phyloP scores from a whole-genome alignment of 1,139 yeast genomes.

The Hemisphaericaspora lyxosophila region DNA sequence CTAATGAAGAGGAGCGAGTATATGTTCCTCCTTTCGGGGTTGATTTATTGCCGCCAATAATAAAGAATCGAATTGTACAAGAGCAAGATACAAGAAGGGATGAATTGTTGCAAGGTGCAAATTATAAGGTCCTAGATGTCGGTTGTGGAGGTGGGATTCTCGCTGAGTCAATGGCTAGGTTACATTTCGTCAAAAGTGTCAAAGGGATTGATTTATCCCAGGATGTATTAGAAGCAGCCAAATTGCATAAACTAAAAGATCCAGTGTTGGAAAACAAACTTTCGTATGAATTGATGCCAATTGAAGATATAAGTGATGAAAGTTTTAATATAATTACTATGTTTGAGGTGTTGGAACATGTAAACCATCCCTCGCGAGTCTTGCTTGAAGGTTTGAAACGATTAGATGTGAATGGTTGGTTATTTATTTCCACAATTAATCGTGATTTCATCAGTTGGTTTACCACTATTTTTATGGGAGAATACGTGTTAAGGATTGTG shows the following conservation, averaged over 20 bases:
- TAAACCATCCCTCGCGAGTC: conserved; percentile 76
- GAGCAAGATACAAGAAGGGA: conserved; percentile 50
- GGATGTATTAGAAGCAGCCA: conserved; percentile 81
- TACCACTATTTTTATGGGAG: conserved; percentile 91
- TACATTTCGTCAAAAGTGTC: conserved; percentile 61
- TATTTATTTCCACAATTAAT: conserved; percentile 88
- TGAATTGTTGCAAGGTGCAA: conserved; percentile 31
- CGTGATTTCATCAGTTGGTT: conserved; percentile 88
- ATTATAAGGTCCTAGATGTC: conserved; percentile 68
- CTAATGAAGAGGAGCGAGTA: conserved; percentile 45
- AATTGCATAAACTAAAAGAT: conserved; percentile 62
- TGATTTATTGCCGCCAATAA: conserved; percentile 59
- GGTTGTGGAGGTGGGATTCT: conserved; percentile 99
- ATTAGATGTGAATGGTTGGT: conserved; percentile 78
- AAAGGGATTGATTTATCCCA: conserved; percentile 82
- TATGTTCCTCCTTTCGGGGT: conserved; percentile 79
- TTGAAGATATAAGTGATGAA: conserved; percentile 55
- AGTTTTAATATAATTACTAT: conserved; percentile 77
- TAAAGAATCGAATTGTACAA: conserved; percentile 45
- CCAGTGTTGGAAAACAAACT: conserved; percentile 57
- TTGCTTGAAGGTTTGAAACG: conserved; percentile 63
- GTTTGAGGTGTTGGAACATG: conserved; percentile 95
- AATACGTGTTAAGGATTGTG: conserved; percentile 72
- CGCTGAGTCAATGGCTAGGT: conserved; percentile 81
- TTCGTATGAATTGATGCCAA: conserved; percentile 56